Evolutionary conservation across 495 filamentous ascomycete genomes (phyloP).

Genomic region (Parathielavia hyrcaniae): DNA sequence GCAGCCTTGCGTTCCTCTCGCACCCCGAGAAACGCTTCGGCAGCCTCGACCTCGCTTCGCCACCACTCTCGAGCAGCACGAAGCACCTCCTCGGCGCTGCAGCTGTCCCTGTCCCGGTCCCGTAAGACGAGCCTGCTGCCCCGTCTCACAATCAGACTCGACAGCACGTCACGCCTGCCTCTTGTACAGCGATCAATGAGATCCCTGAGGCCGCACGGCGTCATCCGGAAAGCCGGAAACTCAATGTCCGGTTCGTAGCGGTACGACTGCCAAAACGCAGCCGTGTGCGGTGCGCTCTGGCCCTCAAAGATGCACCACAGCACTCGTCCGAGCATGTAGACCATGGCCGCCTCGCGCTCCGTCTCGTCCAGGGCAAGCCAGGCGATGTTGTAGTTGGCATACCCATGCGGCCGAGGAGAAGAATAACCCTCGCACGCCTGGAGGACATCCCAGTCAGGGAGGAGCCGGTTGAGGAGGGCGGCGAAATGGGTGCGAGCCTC

Average conservation of each 20-base stretch:
- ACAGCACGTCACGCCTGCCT: slow-evolving; percentile 36
- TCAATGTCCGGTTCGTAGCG: slow-evolving; percentile 43
- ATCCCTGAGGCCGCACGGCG: slow-evolving; percentile 34
- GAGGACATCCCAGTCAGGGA: slow-evolving; percentile 37
- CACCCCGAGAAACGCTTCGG: slow-evolving; percentile 35
- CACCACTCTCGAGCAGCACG: slow-evolving; percentile 37
- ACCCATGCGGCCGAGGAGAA: slow-evolving; percentile 26
- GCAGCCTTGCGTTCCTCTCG: slow-evolving; percentile 28
- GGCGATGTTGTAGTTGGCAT: slow-evolving; percentile 41
- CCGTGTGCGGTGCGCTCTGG: slow-evolving; percentile 41
- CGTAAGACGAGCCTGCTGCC: slow-evolving; percentile 37
- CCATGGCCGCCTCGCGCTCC: slow-evolving; percentile 45
- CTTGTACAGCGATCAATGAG: slow-evolving; percentile 43
- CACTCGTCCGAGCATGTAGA: slow-evolving; percentile 48
- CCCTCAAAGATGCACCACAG: slow-evolving; percentile 52
- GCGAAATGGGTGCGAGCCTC: slow-evolving; percentile 31
- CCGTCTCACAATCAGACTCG: slow-evolving; percentile 32
- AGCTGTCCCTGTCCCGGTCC: slow-evolving; percentile 11
- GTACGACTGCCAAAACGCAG: slow-evolving; percentile 46
- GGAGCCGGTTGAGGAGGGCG: slow-evolving; percentile 30
- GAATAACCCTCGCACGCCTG: slow-evolving; percentile 32
- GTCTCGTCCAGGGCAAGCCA: slow-evolving; percentile 39
- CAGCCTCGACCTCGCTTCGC: slow-evolving; percentile 36
- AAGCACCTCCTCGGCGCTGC: slow-evolving; percentile 28
- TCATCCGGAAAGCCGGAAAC: slow-evolving; percentile 39